These are phyloP conservation scores for Camellia japonica DNA, from an alignment of 148 eudicot species.

Conservation along the genomic window DNA sequence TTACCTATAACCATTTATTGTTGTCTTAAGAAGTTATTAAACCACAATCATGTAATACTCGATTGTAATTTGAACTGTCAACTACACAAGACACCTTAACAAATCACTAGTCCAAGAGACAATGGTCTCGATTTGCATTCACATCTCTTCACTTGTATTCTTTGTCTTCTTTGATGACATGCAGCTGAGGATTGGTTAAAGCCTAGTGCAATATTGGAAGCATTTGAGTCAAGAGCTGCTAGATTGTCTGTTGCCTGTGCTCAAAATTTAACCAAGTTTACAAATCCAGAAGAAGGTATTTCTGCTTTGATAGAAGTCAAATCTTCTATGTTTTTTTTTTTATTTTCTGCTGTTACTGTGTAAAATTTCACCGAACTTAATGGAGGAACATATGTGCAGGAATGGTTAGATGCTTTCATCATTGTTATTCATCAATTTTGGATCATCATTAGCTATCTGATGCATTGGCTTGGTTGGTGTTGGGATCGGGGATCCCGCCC, in stretches of 20 bases:
- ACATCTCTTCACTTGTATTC: not conserved
- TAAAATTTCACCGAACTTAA: not conserved
- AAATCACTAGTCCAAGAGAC: not conserved
- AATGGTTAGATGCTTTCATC: not conserved
- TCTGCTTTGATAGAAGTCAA: not conserved
- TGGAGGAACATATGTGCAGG: not conserved
- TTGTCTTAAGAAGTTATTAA: not conserved
- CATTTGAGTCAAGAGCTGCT: conserved; percentile 86
- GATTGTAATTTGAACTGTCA: not conserved
- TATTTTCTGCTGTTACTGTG: not conserved
- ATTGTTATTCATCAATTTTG: not conserved
- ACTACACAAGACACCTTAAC: not conserved
- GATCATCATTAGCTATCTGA: not conserved
- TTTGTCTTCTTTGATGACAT: conserved; percentile 19
- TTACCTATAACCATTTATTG: not conserved
- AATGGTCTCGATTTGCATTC: not conserved
- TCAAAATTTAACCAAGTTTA: conserved; percentile 56
- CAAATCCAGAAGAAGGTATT: conserved; percentile 80
- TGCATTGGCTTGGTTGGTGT: no score
- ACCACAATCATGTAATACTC: not conserved
- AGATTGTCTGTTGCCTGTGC: conserved; percentile 87
- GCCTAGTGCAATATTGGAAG: conserved; percentile 62
- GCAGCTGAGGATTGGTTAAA: conserved; percentile 96
- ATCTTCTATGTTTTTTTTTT: not conserved
- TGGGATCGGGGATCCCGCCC: no score